These are phyloP conservation scores for Cercospora zeina DNA, from an alignment of 2,329 filamentous ascomycete species.

Conservation along the genomic window DNA sequence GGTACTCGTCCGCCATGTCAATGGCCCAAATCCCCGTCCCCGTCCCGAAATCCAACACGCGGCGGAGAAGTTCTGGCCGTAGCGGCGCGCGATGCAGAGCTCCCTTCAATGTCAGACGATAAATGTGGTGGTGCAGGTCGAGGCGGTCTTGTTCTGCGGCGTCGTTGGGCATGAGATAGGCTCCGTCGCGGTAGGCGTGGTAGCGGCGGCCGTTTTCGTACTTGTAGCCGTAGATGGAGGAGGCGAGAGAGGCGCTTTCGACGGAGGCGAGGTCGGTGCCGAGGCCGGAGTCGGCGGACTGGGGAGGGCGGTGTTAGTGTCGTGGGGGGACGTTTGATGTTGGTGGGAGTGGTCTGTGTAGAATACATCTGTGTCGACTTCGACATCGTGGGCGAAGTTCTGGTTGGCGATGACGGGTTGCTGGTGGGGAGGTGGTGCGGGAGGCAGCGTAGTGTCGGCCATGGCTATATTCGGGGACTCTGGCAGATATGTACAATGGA, in stretches of 20 bases:
- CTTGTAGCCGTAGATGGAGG: constrained; percentile 23
- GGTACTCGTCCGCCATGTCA: constrained; percentile 39
- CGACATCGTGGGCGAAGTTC: constrained; percentile 5
- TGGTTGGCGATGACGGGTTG: constrained; percentile 5
- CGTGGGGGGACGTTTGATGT: neutral
- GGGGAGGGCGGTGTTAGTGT: neutral
- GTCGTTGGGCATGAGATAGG: constrained; percentile 33
- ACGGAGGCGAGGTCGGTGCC: constrained; percentile 19
- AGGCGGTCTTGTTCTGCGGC: constrained; percentile 32
- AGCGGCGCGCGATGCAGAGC: constrained; percentile 18
- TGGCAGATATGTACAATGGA: no score
- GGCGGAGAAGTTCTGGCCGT: neutral
- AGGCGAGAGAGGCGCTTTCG: constrained; percentile 19
- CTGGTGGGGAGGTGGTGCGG: neutral
- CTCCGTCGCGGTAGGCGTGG: constrained; percentile 28
- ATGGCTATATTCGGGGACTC: neutral
- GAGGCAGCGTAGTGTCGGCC: neutral
- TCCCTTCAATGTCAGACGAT: constrained; percentile 17
- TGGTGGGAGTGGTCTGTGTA: no score
- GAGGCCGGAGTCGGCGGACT: constrained; percentile 20
- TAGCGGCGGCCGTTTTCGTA: constrained; percentile 28
- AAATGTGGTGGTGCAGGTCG: constrained; percentile 31
- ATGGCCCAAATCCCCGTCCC: constrained; percentile 38
- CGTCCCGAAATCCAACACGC: constrained; percentile 24
- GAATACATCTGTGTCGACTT: constrained; percentile 19